Conservation (phyloP, 768 basidiomycete genomes). For the Auricularia cornea region DNA sequence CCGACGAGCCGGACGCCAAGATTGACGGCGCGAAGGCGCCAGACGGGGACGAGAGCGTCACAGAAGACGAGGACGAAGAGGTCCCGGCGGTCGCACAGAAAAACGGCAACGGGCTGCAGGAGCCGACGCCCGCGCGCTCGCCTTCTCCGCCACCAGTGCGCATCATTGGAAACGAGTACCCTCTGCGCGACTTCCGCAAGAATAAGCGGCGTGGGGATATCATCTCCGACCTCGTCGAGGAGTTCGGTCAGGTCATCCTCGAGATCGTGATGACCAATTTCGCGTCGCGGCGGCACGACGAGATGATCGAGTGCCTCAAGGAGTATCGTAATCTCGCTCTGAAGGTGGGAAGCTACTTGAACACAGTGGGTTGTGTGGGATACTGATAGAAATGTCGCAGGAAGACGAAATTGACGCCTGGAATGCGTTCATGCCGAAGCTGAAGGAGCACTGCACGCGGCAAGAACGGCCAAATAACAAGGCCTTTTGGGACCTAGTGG, state of each 20-base stretch:
- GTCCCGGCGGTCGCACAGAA: conserved; percentile 4
- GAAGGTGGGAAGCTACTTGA: conserved; percentile 34
- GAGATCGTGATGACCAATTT: conserved; percentile 69
- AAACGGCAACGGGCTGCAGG: conserved; percentile 5
- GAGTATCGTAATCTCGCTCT: conserved; percentile 58
- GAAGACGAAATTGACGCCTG: conserved; percentile 80
- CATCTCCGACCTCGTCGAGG: conserved; percentile 78
- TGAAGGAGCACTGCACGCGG: conserved; percentile 47
- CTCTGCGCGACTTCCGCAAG: conserved; percentile 67
- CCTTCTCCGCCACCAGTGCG: conserved; percentile 38
- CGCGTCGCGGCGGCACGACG: conserved; percentile 51
- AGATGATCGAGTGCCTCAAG: conserved; percentile 68
- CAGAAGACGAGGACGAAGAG: conserved; percentile 8
- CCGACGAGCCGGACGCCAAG: background rate
- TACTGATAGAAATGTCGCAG: conserved; percentile 23
- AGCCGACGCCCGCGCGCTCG: conserved; percentile 24
- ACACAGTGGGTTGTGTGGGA: background rate
- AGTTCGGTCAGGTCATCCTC: conserved; percentile 59
- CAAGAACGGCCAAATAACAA: conserved; percentile 45
- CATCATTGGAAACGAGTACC: conserved; percentile 66
- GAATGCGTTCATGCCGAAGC: conserved; percentile 61
- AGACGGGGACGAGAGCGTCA: background rate
- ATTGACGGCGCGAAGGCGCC: background rate
- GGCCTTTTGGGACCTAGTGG: conserved; percentile 57
- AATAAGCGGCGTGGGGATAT: conserved; percentile 63